phyloP scores from a whole-genome alignment of 768 basidiomycete species.

The Kwoniella sp. region DNA sequence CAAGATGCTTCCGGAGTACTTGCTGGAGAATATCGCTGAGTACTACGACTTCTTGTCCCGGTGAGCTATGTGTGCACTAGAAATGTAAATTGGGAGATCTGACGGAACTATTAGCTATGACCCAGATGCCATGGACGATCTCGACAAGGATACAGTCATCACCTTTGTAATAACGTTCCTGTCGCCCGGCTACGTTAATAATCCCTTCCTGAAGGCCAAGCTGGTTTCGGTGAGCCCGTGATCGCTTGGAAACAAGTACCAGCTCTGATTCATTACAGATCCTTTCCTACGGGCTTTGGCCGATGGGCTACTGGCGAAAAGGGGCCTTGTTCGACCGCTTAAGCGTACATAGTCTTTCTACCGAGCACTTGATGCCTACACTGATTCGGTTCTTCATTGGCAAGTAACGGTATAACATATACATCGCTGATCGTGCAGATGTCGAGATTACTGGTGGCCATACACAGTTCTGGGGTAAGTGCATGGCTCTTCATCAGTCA shows the following conservation, averaged over 20 bases:
- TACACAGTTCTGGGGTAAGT: conserved; percentile 98
- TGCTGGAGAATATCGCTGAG: conserved; percentile 88
- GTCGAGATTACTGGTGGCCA: conserved; percentile 96
- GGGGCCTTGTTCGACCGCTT: conserved; percentile 71
- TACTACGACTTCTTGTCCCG: conserved; percentile 77
- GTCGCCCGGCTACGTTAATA: conserved; percentile 97
- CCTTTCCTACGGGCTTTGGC: conserved; percentile 44
- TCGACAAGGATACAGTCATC: conserved; percentile 80
- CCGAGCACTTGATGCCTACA: conserved; percentile 83
- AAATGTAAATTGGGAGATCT: not conserved
- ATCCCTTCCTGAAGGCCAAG: conserved; percentile 93
- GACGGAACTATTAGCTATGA: conserved; percentile 34
- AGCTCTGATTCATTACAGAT: conserved; percentile 22
- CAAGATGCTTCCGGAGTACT: conserved; percentile 84
- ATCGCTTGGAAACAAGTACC: not conserved
- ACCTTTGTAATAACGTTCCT: conserved; percentile 86
- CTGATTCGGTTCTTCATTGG: conserved; percentile 94
- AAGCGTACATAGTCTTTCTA: conserved; percentile 75
- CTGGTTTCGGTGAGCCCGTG: conserved; percentile 73
- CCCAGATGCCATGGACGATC: conserved; percentile 74
- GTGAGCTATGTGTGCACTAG: conserved; percentile 56
- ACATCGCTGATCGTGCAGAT: conserved; percentile 56
- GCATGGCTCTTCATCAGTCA: too few species aligned
- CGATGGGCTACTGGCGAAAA: conserved; percentile 46
- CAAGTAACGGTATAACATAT: conserved; percentile 48